phyloP scores from a whole-genome alignment of 208 protist species.

The Acanthamoeba pearcei region DNA sequence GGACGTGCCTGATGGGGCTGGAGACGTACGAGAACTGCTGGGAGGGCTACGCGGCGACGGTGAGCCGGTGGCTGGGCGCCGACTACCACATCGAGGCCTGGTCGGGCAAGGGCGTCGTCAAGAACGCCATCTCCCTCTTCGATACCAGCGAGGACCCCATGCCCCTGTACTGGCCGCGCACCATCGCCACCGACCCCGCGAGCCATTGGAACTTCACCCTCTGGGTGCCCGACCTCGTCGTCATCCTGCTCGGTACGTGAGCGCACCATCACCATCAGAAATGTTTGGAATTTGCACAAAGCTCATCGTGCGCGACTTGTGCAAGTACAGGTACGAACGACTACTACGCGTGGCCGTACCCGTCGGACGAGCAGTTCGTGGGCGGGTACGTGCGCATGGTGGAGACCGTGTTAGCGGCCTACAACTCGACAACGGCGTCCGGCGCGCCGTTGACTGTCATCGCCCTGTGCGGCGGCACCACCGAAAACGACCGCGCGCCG shows the following conservation, averaged over 20 bases:
- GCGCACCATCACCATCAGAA: background rate
- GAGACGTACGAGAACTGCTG: constrained; percentile 48
- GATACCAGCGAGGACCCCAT: constrained; percentile 43
- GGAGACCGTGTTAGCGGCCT: background rate
- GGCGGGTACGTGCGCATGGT: constrained; percentile 14
- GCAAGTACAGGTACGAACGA: constrained; percentile 47
- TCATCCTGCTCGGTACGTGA: background rate
- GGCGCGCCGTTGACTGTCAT: constrained; percentile 34
- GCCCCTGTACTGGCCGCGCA: constrained; percentile 72
- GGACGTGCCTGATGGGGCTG: constrained; percentile 37
- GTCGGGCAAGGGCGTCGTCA: constrained; percentile 72
- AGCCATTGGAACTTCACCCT: constrained; percentile 47
- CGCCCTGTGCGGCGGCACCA: constrained; percentile 52
- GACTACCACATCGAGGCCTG: constrained; percentile 69
- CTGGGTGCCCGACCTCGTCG: constrained; percentile 45
- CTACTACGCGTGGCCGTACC: constrained; percentile 61
- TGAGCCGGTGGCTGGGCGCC: constrained; percentile 44
- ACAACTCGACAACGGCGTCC: background rate
- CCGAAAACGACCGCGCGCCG: constrained; percentile 30
- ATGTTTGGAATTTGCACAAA: background rate
- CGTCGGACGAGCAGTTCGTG: constrained; percentile 27
- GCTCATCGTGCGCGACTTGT: background rate
- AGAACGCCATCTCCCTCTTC: constrained; percentile 47
- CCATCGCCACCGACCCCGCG: constrained; percentile 20
- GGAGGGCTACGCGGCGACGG: constrained; percentile 45